phyloP scores from a whole-genome alignment of 768 basidiomycete genomes.

The Mycena haematopus region DNA sequence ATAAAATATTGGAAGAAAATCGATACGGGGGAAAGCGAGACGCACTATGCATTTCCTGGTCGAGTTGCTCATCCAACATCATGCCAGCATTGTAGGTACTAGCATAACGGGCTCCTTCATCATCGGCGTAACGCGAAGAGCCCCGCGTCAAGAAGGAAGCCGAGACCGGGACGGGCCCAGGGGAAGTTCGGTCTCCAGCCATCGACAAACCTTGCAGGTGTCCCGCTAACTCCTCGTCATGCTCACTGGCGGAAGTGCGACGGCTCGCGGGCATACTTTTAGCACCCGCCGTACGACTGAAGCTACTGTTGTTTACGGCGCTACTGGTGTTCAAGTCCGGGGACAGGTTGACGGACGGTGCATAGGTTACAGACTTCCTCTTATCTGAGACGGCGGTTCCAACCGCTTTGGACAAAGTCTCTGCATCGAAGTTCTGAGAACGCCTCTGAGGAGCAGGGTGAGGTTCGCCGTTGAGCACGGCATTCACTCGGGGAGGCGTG shows the following conservation, averaged over 20 bases:
- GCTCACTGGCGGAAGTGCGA: conserved; percentile 86
- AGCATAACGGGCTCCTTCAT: conserved; percentile 64
- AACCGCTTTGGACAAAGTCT: conserved; percentile 71
- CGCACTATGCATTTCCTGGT: conserved; percentile 94
- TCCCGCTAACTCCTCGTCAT: conserved; percentile 81
- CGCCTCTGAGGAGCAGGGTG: conserved; percentile 50
- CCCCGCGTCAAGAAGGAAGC: conserved; percentile 61
- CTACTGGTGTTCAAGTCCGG: conserved; percentile 63
- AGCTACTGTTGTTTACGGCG: conserved; percentile 55
- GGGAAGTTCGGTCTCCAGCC: conserved; percentile 68
- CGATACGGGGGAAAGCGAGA: conserved; percentile 27
- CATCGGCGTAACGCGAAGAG: conserved; percentile 59
- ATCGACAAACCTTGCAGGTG: conserved; percentile 78
- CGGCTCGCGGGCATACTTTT: conserved; percentile 95
- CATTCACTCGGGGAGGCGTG: conserved; percentile 82
- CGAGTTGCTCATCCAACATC: conserved; percentile 92
- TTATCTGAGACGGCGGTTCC: conserved; percentile 72
- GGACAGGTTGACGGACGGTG: conserved; percentile 76
- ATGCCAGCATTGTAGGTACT: conserved; percentile 81
- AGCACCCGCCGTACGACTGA: conserved; percentile 73
- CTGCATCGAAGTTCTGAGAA: conserved; percentile 62
- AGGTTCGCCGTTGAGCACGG: conserved; percentile 66
- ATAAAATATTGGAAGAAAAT: conserved; percentile 23
- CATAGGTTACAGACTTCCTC: conserved; percentile 87
- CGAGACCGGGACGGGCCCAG: conserved; percentile 56